Evolutionary conservation across 2,329 filamentous ascomycete species (phyloP), one percentile per base, ranked within the genome.

Genomic region (Colletotrichum lini): DNA sequence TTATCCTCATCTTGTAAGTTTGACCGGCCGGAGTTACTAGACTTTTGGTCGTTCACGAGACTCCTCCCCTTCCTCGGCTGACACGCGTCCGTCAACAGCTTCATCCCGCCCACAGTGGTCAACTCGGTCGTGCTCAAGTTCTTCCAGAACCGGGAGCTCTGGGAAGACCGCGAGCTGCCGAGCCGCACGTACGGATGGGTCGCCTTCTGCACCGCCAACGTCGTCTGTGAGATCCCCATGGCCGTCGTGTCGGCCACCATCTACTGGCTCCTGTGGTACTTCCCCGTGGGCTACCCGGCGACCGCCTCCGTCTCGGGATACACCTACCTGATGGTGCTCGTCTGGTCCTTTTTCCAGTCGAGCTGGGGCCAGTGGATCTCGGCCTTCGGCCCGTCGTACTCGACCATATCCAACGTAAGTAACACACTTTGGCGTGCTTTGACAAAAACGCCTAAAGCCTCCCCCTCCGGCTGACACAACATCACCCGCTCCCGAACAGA

Each of bases 351-450:
- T 9, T 95, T 95, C 85, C 88, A 91, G 79, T 88, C 87, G 42
- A 90, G 86, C 74, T 95, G 91, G 93, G 94, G 92, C 23, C 93
- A 95, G 79, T 96, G 93, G 93, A 94, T 96, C 75, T 93, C 91
- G 73, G 93, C 94, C 0, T 95, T 95, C 80, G 92, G 93, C 0
- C 93, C 93, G 0, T 91, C 86, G 50, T 94, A 94, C 82, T 94
- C 92, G 0, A 92, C 94, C 73, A 94, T 95, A 74, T 90, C 90
- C 53, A 94, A 95, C 77, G 82, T 82, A 72, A 81, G 82, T 78
- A 5, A 0, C 3, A 6, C 10, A 0, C 10, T 21, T 8, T 30
- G 30, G 30, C 30, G 30, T 30, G 30, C 30, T 8, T 6, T 30
- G 26, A 26, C 26, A 26, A 26, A 4, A 26, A 1, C 26, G 26